phyloP scores from a whole-genome alignment of 345 rosid species.

The Microthlaspi erraticum region DNA sequence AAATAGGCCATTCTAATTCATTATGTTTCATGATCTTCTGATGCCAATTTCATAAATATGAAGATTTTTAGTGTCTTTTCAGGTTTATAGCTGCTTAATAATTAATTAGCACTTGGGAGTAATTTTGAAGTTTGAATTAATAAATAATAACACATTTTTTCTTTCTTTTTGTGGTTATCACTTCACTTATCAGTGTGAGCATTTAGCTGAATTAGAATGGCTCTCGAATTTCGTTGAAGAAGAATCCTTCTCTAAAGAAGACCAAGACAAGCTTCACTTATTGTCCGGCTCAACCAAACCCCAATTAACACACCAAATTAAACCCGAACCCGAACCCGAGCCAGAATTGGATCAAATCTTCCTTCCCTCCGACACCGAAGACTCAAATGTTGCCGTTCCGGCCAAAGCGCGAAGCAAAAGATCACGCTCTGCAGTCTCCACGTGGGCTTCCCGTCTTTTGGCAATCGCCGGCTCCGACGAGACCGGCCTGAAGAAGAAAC shows the following conservation, averaged over 20 bases:
- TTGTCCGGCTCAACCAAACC: constrained; percentile 62
- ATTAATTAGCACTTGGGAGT: background rate
- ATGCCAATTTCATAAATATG: background rate
- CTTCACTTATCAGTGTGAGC: constrained; percentile 63
- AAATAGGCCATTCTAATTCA: background rate
- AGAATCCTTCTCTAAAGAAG: constrained; percentile 95
- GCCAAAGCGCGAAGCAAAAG: constrained; percentile 97
- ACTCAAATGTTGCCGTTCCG: constrained; percentile 66
- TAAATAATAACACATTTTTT: constrained; percentile 1
- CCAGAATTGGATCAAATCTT: constrained; percentile 37
- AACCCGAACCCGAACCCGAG: constrained; percentile 42
- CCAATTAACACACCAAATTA: constrained; percentile 38
- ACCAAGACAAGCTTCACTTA: constrained; percentile 79
- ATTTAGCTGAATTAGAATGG: constrained; percentile 98
- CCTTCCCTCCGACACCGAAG: constrained; percentile 29
- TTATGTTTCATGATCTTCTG: background rate
- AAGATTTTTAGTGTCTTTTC: background rate
- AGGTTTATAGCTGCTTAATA: background rate
- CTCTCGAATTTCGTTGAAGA: constrained; percentile 94
- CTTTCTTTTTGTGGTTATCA: constrained; percentile 1
- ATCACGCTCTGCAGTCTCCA: constrained; percentile 80
- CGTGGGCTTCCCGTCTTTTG: constrained; percentile 81
- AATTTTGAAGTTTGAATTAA: constrained; percentile 9
- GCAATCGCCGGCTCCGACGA: constrained; percentile 40
- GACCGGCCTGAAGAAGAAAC: constrained; percentile 17